Percentiles rank a stretch among this genome's conserved stretches.
Conservation (phyloP, 2,329 filamentous ascomycete genomes). For the Simplicillium aogashimaense region DNA sequence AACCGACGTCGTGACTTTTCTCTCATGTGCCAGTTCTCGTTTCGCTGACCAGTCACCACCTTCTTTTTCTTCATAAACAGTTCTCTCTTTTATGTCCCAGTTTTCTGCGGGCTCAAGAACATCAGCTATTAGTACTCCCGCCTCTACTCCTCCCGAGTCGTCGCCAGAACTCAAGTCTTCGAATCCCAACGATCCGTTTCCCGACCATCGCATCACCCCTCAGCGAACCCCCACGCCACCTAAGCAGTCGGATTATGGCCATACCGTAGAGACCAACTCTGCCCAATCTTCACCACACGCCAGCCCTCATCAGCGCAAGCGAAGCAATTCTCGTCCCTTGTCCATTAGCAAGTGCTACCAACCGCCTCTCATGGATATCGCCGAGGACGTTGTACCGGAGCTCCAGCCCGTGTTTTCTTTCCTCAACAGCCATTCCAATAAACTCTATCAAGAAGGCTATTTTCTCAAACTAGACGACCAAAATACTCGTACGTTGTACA, state of each 20-base stretch:
- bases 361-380: constrained; percentile 76
- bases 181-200: constrained; percentile 18
- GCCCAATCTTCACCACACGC: constrained; percentile 31
- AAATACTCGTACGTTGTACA: constrained; percentile 72
- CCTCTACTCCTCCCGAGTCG: constrained; percentile 31
- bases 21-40: background rate
- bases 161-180: constrained; percentile 14
- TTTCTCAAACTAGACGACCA: constrained; percentile 95
- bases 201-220: constrained; percentile 24
- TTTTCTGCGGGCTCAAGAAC: constrained; percentile 46
- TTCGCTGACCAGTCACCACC: background rate
- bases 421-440: constrained; percentile 90
- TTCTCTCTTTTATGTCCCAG: constrained; percentile 82
- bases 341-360: constrained; percentile 84
- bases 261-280: constrained; percentile 15
- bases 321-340: constrained; percentile 57
- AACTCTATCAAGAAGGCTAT: constrained; percentile 95
- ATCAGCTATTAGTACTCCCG: constrained; percentile 23
- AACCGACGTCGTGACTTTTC: background rate
- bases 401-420: constrained; percentile 89
- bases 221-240: constrained; percentile 29
- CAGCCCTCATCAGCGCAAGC: constrained; percentile 29
- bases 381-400: constrained; percentile 80
- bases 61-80: constrained; percentile 33
- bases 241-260: constrained; percentile 27